Conservation (phyloP, 2,329 filamentous ascomycete genomes). For the Mollisiaceae sp. region DNA sequence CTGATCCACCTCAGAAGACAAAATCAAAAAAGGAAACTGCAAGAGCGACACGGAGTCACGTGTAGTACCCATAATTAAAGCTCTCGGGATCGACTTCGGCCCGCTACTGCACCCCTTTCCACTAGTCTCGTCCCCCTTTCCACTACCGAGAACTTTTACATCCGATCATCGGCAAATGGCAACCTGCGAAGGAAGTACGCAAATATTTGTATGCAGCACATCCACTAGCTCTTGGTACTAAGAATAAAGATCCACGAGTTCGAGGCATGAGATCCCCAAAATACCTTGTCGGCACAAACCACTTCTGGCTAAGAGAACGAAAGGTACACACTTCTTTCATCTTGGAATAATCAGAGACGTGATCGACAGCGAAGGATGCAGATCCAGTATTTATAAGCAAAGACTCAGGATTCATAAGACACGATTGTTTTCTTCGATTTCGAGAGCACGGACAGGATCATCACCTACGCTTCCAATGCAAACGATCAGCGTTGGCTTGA, state of each 20-base stretch:
- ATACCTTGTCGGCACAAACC: neutral
- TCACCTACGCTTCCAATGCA: neutral
- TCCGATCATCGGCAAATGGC: neutral
- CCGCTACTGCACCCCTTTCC: neutral
- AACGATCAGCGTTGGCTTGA: neutral
- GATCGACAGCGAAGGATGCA: neutral
- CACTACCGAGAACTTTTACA: conserved; percentile 1
- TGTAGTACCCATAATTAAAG: neutral
- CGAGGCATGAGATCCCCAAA: neutral
- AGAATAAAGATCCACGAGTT: neutral
- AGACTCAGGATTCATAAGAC: neutral
- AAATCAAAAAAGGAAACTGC: neutral
- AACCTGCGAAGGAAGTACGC: neutral
- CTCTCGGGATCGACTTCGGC: neutral
- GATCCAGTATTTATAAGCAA: neutral
- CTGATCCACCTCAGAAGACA: neutral
- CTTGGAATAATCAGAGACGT: neutral
- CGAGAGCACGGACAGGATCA: neutral
- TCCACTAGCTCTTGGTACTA: neutral
- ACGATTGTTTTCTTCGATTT: neutral
- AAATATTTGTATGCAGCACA: neutral
- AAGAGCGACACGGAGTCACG: neutral
- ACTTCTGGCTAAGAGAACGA: neutral
- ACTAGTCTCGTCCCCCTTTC: conserved; percentile 3
- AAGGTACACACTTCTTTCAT: neutral